Percentiles rank a stretch among this genome's conserved stretches.
Evolutionary conservation across 352 stramenopile genomes (phyloP).

Genomic region (Aphanomyces invadans): DNA sequence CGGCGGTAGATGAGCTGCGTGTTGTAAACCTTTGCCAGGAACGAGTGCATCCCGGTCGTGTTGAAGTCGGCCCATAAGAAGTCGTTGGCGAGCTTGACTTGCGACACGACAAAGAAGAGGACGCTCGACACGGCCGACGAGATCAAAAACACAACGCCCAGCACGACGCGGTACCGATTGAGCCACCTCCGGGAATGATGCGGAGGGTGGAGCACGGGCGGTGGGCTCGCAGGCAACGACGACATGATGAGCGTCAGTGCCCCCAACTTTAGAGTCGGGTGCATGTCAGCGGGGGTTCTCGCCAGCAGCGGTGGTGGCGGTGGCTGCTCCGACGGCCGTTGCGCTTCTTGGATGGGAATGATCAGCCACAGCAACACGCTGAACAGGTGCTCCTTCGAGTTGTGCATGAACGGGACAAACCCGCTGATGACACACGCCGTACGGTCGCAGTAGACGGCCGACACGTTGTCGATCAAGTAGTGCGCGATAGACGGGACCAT

Average conservation of each 20-base stretch:
- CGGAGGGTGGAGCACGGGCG: not conserved
- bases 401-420: not conserved
- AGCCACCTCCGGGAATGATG: not conserved
- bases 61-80: conserved; percentile 17
- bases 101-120: not conserved
- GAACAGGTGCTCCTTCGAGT: not conserved
- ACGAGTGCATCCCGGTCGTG: conserved; percentile 11
- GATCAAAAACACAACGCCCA: not conserved
- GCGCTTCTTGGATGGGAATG: not conserved
- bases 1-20: not conserved
- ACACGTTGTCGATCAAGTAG: not conserved
- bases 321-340: no score
- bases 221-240: not conserved
- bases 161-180: not conserved
- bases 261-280: no score
- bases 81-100: conserved; percentile 1
- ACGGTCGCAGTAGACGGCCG: not conserved
- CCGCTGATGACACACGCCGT: not conserved
- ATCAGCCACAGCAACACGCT: not conserved
- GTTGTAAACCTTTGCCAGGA: conserved; percentile 3
- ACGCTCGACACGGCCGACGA: not conserved
- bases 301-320: no score
- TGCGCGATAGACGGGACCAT: not conserved
- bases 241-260: no score
- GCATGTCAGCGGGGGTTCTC: no score